Base-by-base conservation (phyloP, 2,329 filamentous ascomycete genomes). In the Lachnellula occidentalis region DNA sequence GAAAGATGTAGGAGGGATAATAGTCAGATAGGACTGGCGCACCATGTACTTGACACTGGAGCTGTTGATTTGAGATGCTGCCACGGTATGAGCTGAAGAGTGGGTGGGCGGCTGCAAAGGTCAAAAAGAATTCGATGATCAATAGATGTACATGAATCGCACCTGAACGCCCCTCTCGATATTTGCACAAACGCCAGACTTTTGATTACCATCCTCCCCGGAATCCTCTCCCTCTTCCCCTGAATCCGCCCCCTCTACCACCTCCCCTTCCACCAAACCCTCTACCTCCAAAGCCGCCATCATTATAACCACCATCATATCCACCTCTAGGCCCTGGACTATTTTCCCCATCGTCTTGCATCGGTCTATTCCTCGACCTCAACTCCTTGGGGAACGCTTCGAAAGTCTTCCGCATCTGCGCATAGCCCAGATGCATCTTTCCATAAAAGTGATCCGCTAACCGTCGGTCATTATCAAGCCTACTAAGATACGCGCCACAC, bases 341-440 rank as follows among this genome's bases (percentile, higher is more conserved):
- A 62, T 78, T 71, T 59, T 79, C 78, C 24, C 80, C 80, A 48
- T 76, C 76, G 43, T 72, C 69, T 63, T 82, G 78, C 19, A 76
- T 74, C 17, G 82, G 83, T 41, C 83, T 81, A 47, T 79, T 77
- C 27, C 88, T 77, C 1, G 86, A 86, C 68, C 90, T 88, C 72
- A 96, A 78, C 69, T 96, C 91, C 72, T 91, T 91, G 50, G 87
- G 87, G 59, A 99, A 83, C n/a, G 81, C 76, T 53, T 96, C 91
- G 66, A 83, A 91, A 3, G 91, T 94, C 78, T 94, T 95, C 65
- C 94, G 84, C 94, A 99, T 99, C 74, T 96, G 90, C 15, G 94
- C 94, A 70, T 97, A 99, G 0, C 94, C 94, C 54, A 99, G 75
- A 69, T 99, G 94, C 94, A 99, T 99, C 78, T 99, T 99, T 21